Conservation (phyloP, 352 stramenopile species). For the Hyaloperonospora brassicae region DNA sequence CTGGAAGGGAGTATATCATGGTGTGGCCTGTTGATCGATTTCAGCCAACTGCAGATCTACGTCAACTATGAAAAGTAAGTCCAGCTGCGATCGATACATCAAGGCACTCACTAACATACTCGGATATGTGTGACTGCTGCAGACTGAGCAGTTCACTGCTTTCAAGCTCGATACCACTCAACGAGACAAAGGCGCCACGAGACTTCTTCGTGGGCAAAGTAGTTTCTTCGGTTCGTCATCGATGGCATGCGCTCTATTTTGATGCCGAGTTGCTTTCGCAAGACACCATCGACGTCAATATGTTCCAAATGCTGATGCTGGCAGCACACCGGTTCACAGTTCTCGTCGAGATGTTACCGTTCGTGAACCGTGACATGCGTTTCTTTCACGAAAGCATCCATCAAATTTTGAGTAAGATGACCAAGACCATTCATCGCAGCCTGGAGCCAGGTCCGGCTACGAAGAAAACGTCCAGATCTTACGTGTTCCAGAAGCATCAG, state of each 20-base stretch:
- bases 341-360: slow-evolving; percentile 48
- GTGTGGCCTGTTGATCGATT: slow-evolving; percentile 69
- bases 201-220: slow-evolving; percentile 62
- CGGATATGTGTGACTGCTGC: not conserved
- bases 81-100: not conserved
- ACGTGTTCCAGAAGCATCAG: slow-evolving; percentile 14
- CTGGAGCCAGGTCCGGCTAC: slow-evolving; percentile 11
- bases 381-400: slow-evolving; percentile 36
- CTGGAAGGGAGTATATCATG: slow-evolving; percentile 32
- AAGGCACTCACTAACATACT: slow-evolving; percentile 4
- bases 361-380: slow-evolving; percentile 30
- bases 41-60: slow-evolving; percentile 43
- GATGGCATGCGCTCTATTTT: slow-evolving; percentile 66
- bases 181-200: slow-evolving; percentile 44
- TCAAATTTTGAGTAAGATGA: slow-evolving; percentile 39
- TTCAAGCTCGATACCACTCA: slow-evolving; percentile 42
- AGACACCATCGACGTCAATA: slow-evolving; percentile 44
- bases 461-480: not conserved
- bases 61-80: slow-evolving; percentile 76
- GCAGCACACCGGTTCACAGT: slow-evolving; percentile 42
- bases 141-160: slow-evolving; percentile 31
- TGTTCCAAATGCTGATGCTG: slow-evolving; percentile 52
- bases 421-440: slow-evolving; percentile 36
- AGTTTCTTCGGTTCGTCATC: slow-evolving; percentile 51
- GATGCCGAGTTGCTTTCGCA: slow-evolving; percentile 31